Conservation (phyloP, 2,329 filamentous ascomycete genomes). For the Cladosporium phlei region DNA sequence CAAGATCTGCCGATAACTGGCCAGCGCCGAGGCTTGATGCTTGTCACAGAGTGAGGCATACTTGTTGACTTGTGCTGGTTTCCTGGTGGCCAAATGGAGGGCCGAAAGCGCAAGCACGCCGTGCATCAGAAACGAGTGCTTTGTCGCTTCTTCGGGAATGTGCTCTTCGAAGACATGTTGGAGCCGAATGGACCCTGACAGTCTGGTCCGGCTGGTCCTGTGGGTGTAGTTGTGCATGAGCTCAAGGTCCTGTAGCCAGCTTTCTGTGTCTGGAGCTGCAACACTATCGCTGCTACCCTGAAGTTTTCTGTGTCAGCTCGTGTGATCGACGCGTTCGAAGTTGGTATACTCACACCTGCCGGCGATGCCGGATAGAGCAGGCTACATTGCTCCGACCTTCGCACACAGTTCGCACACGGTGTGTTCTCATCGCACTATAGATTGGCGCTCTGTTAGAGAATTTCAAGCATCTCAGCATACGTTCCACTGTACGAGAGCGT, state of each 20-base stretch:
- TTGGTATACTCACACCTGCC: background rate
- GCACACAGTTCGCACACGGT: slow-evolving; percentile 22
- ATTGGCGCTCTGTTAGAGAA: no score
- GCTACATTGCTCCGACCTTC: slow-evolving; percentile 23
- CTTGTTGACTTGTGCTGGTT: slow-evolving; percentile 15
- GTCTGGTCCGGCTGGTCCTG: slow-evolving; percentile 4
- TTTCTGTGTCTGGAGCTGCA: slow-evolving; percentile 12
- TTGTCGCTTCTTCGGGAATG: slow-evolving; percentile 21
- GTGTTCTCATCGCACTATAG: slow-evolving; percentile 23
- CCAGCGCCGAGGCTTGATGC: slow-evolving; percentile 23
- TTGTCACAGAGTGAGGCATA: slow-evolving; percentile 22
- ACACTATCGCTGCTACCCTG: slow-evolving; percentile 1
- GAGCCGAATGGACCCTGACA: slow-evolving; percentile 16
- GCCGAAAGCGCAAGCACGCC: slow-evolving; percentile 24
- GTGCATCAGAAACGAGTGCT: slow-evolving; percentile 25
- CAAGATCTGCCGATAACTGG: slow-evolving; percentile 20
- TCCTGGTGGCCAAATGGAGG: slow-evolving; percentile 20
- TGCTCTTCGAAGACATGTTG: slow-evolving; percentile 20
- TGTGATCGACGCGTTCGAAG: background rate
- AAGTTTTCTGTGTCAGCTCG: background rate
- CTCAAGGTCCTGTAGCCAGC: slow-evolving; percentile 28
- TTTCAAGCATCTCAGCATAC: no score
- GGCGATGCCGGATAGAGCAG: slow-evolving; percentile 13
- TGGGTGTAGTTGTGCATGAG: slow-evolving; percentile 26
- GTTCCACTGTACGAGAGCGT: no score